phyloP scores from a whole-genome alignment of 1,284 basidiomycete species.

The Pisolithus thermaeus region DNA sequence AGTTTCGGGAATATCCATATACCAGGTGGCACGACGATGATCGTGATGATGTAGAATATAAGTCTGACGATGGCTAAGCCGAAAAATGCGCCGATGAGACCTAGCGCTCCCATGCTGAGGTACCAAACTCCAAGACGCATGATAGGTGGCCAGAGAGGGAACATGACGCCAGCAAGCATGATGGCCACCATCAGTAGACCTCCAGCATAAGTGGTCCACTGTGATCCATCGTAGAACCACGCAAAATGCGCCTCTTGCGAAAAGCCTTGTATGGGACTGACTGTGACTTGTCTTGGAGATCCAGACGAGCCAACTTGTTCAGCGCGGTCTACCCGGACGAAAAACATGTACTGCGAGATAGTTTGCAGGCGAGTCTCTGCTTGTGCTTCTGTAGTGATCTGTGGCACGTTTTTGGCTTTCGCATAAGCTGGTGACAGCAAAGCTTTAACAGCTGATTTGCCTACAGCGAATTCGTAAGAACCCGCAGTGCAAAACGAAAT shows the following conservation, averaged over 20 bases:
- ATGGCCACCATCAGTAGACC: conserved; percentile 89
- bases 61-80: conserved; percentile 87
- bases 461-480: conserved; percentile 35
- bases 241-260: conserved; percentile 80
- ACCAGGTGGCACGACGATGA: conserved; percentile 81
- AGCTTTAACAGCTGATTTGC: conserved; percentile 89
- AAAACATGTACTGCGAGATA: conserved; percentile 84
- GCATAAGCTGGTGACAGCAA: conserved; percentile 87
- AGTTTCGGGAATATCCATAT: conserved; percentile 99
- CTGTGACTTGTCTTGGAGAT: conserved; percentile 75
- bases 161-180: conserved; percentile 98
- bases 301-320: conserved; percentile 61
- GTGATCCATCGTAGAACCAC: conserved; percentile 96
- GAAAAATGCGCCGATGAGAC: conserved; percentile 89
- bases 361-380: conserved; percentile 67
- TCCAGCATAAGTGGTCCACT: conserved; percentile 91
- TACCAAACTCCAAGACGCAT: conserved; percentile 98
- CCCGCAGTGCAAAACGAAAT: background rate
- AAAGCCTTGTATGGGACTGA: conserved; percentile 83
- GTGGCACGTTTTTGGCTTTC: conserved; percentile 83
- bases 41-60: conserved; percentile 92
- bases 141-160: conserved; percentile 93
- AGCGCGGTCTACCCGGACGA: conserved; percentile 82
- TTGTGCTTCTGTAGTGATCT: conserved; percentile 72
- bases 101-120: conserved; percentile 82